These are phyloP conservation scores for Nitzschia putrida DNA, from an alignment of 108 stramenopile species.

Conservation along the genomic window DNA sequence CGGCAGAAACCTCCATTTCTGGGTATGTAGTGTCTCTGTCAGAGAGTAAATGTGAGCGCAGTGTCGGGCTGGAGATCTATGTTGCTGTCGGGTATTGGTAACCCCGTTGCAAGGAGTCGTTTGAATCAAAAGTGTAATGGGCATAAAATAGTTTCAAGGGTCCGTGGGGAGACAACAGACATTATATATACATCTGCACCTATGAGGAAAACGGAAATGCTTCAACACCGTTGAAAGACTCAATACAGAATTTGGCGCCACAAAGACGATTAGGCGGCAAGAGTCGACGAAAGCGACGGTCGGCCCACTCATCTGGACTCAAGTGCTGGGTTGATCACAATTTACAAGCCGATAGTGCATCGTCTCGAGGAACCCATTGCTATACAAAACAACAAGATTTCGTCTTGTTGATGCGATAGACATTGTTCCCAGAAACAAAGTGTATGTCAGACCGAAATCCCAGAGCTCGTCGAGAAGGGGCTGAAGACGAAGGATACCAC, in stretches of 20 bases:
- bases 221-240: conserved; percentile 28
- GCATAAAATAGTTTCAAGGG: no score
- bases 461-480: conserved; percentile 17
- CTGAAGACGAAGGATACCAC: conserved; percentile 21
- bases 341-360: not conserved
- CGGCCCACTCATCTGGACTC: conserved; percentile 14
- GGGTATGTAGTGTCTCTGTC: not conserved
- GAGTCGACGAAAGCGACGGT: conserved; percentile 32
- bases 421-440: not conserved
- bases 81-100: no score
- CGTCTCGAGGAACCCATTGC: no score
- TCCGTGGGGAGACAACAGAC: conserved; percentile 13
- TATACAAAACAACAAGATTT: no score
- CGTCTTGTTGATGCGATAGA: conserved; percentile 4
- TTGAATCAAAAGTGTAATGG: no score
- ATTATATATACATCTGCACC: conserved; percentile 3
- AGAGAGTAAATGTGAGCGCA: not conserved
- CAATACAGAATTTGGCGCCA: conserved; percentile 20
- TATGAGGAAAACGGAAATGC: not conserved
- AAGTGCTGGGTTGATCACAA: not conserved
- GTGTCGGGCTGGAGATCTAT: no score
- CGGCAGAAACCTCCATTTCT: not conserved
- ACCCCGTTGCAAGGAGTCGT: no score
- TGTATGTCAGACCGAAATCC: conserved; percentile 21
- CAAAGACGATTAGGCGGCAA: conserved; percentile 25